Evolutionary conservation across 495 filamentous ascomycete genomes (phyloP).

Genomic region (Aspergillus sparsus): DNA sequence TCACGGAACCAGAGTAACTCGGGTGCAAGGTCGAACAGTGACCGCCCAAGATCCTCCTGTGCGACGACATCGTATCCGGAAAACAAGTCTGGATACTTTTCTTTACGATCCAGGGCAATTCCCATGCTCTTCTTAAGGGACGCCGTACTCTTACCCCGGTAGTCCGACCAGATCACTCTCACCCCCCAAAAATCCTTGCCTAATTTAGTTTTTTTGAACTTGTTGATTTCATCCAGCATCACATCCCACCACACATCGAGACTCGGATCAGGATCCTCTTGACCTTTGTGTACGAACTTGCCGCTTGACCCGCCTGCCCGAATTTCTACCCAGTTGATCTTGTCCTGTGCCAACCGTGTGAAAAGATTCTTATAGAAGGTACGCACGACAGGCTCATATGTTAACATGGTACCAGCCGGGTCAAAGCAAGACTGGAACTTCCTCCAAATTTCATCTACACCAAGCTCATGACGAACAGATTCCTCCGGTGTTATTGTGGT

Average conservation of each 20-base stretch:
- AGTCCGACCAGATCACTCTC: constrained; percentile 24
- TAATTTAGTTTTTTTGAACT: constrained; percentile 13
- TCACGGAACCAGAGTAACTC: constrained; percentile 27
- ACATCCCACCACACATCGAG: constrained; percentile 22
- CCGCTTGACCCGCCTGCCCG: constrained; percentile 12
- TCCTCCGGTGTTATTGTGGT: constrained; percentile 11
- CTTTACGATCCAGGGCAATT: constrained; percentile 19
- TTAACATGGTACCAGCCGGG: constrained; percentile 8
- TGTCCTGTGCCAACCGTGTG: constrained; percentile 7
- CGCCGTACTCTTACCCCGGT: constrained; percentile 11
- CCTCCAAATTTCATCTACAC: constrained; percentile 24
- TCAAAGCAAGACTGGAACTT: constrained; percentile 17
- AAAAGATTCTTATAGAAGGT: constrained; percentile 20
- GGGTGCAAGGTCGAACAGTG: constrained; percentile 22
- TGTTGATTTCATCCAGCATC: constrained; percentile 19
- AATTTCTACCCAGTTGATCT: constrained; percentile 24
- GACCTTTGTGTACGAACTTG: constrained; percentile 17
- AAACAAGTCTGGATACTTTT: constrained; percentile 23
- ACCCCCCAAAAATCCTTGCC: constrained; percentile 24
- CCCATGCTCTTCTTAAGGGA: constrained; percentile 17
- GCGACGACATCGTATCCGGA: constrained; percentile 26
- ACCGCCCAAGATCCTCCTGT: constrained; percentile 28
- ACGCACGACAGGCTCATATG: constrained; percentile 22
- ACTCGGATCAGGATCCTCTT: constrained; percentile 17
- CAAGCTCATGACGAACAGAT: constrained; percentile 19